These are phyloP conservation scores for Sisymbrium altissimum DNA, from an alignment of 345 rosid genomes.

Conservation along the genomic window DNA sequence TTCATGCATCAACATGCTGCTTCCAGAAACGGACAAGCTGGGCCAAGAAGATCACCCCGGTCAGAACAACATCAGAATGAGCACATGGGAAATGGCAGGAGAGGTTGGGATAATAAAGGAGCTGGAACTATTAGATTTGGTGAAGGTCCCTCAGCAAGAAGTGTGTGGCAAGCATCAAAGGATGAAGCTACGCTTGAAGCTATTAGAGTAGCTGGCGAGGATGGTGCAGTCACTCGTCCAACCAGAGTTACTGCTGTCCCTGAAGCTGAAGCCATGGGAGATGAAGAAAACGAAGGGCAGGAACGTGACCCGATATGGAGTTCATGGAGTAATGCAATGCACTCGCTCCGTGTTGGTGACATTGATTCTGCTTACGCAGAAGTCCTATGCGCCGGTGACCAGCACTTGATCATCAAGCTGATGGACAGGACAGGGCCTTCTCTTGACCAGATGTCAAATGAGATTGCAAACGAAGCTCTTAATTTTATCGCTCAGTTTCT, in stretches of 20 bases:
- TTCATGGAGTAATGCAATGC: slow-evolving; percentile 94
- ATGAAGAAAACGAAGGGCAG: slow-evolving; percentile 63
- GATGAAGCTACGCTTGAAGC: slow-evolving; percentile 99
- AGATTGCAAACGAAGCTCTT: slow-evolving; percentile 70
- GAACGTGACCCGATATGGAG: slow-evolving; percentile 83
- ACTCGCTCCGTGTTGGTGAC: slow-evolving; percentile 86
- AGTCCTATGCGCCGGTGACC: slow-evolving; percentile 74
- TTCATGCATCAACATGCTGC: slow-evolving; percentile 59
- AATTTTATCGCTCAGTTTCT: slow-evolving; percentile 75
- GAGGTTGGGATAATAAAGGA: slow-evolving; percentile 86
- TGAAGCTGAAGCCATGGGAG: slow-evolving; percentile 89
- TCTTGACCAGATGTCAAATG: slow-evolving; percentile 80
- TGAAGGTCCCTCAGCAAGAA: slow-evolving; percentile 98
- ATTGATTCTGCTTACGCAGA: slow-evolving; percentile 86
- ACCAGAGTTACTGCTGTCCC: slow-evolving; percentile 61
- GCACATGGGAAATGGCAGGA: slow-evolving; percentile 62
- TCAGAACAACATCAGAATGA: slow-evolving; percentile 70
- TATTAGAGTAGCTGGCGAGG: slow-evolving; percentile 98
- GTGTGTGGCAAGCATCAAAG: slow-evolving; percentile 99
- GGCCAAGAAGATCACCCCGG: slow-evolving; percentile 71
- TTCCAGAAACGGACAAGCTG: slow-evolving; percentile 68
- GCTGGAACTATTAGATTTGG: slow-evolving; percentile 73
- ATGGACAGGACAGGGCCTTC: slow-evolving; percentile 94
- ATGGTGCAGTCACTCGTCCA: slow-evolving; percentile 50
- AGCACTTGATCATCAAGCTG: slow-evolving; percentile 84